These are phyloP conservation scores for Pichia californica DNA, from an alignment of 805 yeast genomes.

Conservation along the genomic window DNA sequence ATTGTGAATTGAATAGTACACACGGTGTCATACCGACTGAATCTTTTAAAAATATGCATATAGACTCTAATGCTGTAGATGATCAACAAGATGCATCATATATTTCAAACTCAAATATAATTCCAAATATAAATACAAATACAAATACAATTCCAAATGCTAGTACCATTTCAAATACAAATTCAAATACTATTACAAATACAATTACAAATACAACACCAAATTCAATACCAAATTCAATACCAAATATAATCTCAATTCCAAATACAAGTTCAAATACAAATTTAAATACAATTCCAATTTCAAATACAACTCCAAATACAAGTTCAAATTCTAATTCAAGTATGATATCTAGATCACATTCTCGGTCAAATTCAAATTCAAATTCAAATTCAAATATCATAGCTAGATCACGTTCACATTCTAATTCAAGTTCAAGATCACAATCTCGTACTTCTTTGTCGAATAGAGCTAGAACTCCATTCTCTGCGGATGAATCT, in stretches of 20 bases:
- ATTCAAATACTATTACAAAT: too few relatives aligned
- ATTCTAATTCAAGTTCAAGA: background rate
- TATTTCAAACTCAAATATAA: too few relatives aligned
- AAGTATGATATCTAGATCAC: background rate
- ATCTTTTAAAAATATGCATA: constrained; percentile 1
- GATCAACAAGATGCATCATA: background rate
- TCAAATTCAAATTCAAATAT: background rate
- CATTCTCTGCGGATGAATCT: too few relatives aligned
- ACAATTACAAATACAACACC: too few relatives aligned
- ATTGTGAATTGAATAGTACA: background rate
- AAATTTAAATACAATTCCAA: too few relatives aligned
- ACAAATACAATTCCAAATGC: too few relatives aligned
- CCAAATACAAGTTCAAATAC: too few relatives aligned
- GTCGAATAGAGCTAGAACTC: background rate
- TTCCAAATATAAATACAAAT: too few relatives aligned
- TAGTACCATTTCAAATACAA: too few relatives aligned
- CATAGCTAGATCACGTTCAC: background rate
- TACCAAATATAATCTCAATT: too few relatives aligned
- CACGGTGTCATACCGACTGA: constrained; percentile 11
- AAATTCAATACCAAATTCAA: too few relatives aligned
- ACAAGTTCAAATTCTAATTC: background rate
- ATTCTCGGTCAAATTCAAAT: background rate
- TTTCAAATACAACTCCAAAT: too few relatives aligned
- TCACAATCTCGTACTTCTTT: background rate
- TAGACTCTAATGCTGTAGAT: background rate